phyloP scores from a whole-genome alignment of 495 filamentous ascomycete species.

The Rhizodiscina lignyota region DNA sequence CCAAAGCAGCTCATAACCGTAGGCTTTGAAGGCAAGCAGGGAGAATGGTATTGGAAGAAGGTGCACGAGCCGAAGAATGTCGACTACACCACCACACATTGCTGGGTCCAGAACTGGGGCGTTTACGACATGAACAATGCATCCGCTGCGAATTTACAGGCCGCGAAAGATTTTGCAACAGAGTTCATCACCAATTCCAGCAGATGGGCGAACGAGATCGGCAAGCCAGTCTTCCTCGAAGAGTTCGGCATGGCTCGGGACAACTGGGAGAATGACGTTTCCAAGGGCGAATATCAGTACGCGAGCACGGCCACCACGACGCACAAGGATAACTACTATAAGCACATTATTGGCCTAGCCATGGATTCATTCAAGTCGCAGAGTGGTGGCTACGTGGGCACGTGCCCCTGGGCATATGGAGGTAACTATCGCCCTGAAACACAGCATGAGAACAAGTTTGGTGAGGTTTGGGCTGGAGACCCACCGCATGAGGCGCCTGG shows the following conservation, averaged over 20 bases:
- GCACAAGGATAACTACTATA: constrained; percentile 15
- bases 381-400: constrained; percentile 12
- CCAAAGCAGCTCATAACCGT: constrained; percentile 14
- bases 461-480: constrained; percentile 16
- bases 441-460: constrained; percentile 12
- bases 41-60: constrained; percentile 13
- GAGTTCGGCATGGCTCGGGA: constrained; percentile 17
- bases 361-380: constrained; percentile 9
- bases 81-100: constrained; percentile 15
- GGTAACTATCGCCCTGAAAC: constrained; percentile 15
- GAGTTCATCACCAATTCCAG: constrained; percentile 11
- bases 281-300: constrained; percentile 12
- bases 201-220: constrained; percentile 10
- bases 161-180: constrained; percentile 11
- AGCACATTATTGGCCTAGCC: constrained; percentile 9
- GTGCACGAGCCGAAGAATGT: constrained; percentile 11
- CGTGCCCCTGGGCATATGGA: constrained; percentile 16
- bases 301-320: constrained; percentile 9
- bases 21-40: constrained; percentile 14
- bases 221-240: constrained; percentile 14
- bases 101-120: constrained; percentile 18
- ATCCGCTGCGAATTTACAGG: constrained; percentile 3
- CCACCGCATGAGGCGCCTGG: constrained; percentile 16
- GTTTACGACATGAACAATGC: constrained; percentile 15
- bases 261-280: constrained; percentile 14